phyloP scores from a whole-genome alignment of 768 basidiomycete species.

The Roridomyces roridus region DNA sequence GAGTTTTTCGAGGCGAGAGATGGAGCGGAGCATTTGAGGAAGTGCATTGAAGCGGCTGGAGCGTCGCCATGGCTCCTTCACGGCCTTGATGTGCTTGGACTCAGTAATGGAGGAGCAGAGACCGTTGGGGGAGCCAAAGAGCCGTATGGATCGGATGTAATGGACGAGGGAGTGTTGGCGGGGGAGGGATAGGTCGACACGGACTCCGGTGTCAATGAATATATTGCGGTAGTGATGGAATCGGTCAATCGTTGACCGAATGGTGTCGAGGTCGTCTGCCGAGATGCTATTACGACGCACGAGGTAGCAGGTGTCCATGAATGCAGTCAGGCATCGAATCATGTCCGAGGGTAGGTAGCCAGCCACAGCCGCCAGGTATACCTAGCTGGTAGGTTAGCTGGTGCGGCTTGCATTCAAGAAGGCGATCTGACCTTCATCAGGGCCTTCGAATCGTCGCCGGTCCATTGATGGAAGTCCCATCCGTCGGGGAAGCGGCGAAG shows the following conservation, averaged over 20 bases:
- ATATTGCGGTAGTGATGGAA: constrained; percentile 38
- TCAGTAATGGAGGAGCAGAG: constrained; percentile 43
- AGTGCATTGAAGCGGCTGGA: background rate
- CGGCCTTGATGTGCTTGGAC: constrained; percentile 34
- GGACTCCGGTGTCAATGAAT: constrained; percentile 31
- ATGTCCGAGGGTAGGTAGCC: constrained; percentile 37
- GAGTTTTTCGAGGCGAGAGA: background rate
- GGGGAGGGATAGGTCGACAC: constrained; percentile 28
- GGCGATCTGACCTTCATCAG: constrained; percentile 34
- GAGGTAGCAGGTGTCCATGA: constrained; percentile 37
- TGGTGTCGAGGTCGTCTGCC: constrained; percentile 2
- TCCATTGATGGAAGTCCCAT: constrained; percentile 35
- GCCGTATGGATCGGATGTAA: constrained; percentile 17
- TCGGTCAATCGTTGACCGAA: constrained; percentile 19
- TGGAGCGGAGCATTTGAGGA: background rate
- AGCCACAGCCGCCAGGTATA: constrained; percentile 37
- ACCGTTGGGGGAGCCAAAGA: constrained; percentile 35
- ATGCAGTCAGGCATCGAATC: constrained; percentile 28
- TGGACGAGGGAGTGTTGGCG: constrained; percentile 32
- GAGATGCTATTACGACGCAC: constrained; percentile 28
- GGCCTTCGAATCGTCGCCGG: constrained; percentile 37
- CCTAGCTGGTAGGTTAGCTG: constrained; percentile 20
- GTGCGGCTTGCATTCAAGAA: background rate
- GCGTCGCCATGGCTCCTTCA: background rate
- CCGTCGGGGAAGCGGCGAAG: constrained; percentile 31